Conservation (phyloP, 805 yeast species). For the Saturnispora quitensis region DNA sequence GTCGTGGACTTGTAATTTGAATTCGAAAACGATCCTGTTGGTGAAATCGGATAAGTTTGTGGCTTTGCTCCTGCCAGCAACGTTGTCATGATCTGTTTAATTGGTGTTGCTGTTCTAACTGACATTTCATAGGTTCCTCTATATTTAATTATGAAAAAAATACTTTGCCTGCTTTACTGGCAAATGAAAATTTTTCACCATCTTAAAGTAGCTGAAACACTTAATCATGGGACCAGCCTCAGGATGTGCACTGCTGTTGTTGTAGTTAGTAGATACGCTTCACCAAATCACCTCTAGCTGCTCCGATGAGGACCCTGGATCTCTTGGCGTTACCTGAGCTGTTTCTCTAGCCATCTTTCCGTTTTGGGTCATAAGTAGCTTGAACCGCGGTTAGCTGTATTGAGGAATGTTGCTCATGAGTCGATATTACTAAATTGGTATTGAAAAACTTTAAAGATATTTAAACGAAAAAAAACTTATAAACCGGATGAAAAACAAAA, state of each 20-base stretch:
- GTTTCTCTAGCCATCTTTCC: background rate
- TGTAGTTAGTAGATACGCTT: background rate
- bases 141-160: background rate
- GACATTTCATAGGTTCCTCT: background rate
- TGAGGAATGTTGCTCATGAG: background rate
- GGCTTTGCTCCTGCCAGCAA: background rate
- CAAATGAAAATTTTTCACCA: constrained; percentile 1
- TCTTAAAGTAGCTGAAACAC: background rate
- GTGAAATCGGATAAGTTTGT: constrained; percentile 9
- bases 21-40: constrained; percentile 5
- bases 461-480: background rate
- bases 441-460: background rate
- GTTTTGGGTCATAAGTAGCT: background rate
- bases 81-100: background rate
- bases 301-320: background rate
- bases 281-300: background rate
- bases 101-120: background rate
- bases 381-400: constrained; percentile 1
- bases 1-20: constrained; percentile 3
- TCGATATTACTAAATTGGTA: background rate
- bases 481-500: background rate
- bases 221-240: background rate
- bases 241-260: background rate
- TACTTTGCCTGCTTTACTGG: background rate
- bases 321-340: constrained; percentile 2